Conservation (phyloP, 768 basidiomycete genomes). For the Amanita thiersii region DNA sequence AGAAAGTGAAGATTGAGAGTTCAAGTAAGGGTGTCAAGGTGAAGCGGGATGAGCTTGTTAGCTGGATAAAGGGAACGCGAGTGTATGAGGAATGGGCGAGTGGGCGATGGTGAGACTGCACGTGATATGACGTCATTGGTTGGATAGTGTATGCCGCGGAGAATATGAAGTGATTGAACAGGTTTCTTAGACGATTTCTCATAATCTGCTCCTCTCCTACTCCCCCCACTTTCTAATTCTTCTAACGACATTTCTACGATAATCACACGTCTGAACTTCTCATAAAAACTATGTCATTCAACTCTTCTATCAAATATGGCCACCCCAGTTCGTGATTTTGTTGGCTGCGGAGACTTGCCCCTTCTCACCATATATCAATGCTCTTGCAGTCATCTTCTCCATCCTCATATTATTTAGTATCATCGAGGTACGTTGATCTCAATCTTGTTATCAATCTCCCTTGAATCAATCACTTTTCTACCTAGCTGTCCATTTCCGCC, state of each 20-base stretch:
- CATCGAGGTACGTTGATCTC: slow-evolving; percentile 42
- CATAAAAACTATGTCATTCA: slow-evolving; percentile 3
- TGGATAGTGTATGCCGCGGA: neutral
- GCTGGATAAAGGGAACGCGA: slow-evolving; percentile 49
- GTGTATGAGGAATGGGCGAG: slow-evolving; percentile 36
- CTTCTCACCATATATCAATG: slow-evolving; percentile 1
- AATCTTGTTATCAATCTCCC: neutral
- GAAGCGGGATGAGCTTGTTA: slow-evolving; percentile 48
- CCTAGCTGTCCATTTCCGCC: slow-evolving; percentile 60
- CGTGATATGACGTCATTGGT: slow-evolving; percentile 6
- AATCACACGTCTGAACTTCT: neutral
- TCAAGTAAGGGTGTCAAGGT: slow-evolving; percentile 62
- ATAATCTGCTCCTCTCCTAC: too few relatives aligned
- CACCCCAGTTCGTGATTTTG: slow-evolving; percentile 39
- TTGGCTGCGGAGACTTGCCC: neutral
- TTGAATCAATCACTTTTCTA: neutral
- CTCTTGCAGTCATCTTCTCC: slow-evolving; percentile 37
- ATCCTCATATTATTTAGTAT: slow-evolving; percentile 53
- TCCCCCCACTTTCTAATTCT: too few relatives aligned
- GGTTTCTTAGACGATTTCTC: too few relatives aligned
- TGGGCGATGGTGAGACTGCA: slow-evolving; percentile 12
- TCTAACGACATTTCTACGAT: too few relatives aligned
- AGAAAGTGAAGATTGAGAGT: slow-evolving; percentile 58
- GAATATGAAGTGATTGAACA: too few relatives aligned
- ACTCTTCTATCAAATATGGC: slow-evolving; percentile 38